Base-by-base conservation (phyloP, 352 stramenopile species). In the Plasmopara muralis region DNA sequence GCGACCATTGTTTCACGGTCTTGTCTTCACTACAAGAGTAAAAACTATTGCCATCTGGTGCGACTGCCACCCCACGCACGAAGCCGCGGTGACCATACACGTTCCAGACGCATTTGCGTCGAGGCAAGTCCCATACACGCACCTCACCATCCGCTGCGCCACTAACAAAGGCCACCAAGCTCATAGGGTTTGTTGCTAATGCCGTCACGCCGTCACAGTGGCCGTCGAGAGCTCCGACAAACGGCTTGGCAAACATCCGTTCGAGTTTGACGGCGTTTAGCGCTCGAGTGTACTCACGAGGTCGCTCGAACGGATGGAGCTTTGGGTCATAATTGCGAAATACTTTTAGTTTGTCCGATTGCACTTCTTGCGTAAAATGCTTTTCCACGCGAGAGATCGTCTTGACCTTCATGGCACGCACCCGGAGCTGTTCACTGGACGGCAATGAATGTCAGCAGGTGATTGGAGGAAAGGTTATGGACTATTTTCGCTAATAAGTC, bases 201-300 rank as follows among this genome's bases (percentile, higher is more conserved):
- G 83, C 89, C 47, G 89, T 98, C 14, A 99, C 92, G 16, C 93
- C 89, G 75, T 99, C 97, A 46, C 77, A 87, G 70, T 99, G 97
- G 30, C 96, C 97, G 46, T 98, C 93, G 33, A 99, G 66, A 52
- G 97, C 94, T 25, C 94, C 96, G 8, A 99, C 63, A 55, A 99
- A 98, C 4, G 97, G 97, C 66, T 98, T 98, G 44, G 97, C 97
- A 77, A 99, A 99, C 72, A 99, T 86, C 6, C 96, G 93, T 64
- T 99, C 95, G 35, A 99, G 77, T 71, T 99, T 99, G 37, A 95
- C 95, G 10, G 96, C 92, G 56, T 97, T 98, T 43, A 99, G 64
- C 38, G 97, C 96, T 37, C 96, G 83, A 9, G 89, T 97, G 78
- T 99, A 99, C 83, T 94, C 85, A 29, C 81, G 77, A 41, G 86